Evolutionary conservation across 2,329 filamentous ascomycete genomes (phyloP).

Genomic region (Verticillium klebahnii): DNA sequence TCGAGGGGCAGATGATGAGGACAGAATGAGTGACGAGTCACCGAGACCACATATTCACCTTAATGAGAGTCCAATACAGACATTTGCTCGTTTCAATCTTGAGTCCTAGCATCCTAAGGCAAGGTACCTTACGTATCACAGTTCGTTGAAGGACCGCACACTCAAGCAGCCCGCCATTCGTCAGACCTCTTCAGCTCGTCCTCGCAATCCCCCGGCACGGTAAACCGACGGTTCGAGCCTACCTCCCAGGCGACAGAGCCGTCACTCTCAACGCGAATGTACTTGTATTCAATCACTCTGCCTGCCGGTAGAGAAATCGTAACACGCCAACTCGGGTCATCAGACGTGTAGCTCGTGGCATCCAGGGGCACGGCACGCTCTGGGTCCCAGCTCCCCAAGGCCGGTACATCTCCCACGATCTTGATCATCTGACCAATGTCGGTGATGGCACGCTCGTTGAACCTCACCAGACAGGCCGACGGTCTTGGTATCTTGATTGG

Average conservation of each 20-base stretch:
- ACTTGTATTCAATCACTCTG: constrained; percentile 61
- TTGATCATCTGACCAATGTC: constrained; percentile 60
- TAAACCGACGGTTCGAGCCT: constrained; percentile 46
- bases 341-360: constrained; percentile 52
- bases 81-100: too few relatives aligned
- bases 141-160: too few relatives aligned
- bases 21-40: too few relatives aligned
- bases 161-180: constrained; percentile 23
- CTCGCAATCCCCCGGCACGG: constrained; percentile 25
- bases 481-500: constrained; percentile 6
- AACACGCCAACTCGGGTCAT: constrained; percentile 57
- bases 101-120: too few relatives aligned
- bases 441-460: constrained; percentile 55
- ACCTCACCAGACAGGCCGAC: constrained; percentile 54
- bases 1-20: too few relatives aligned
- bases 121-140: too few relatives aligned
- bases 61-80: too few relatives aligned
- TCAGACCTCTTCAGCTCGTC: constrained; percentile 21
- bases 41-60: too few relatives aligned
- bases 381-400: constrained; percentile 61
- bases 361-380: constrained; percentile 49
- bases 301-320: constrained; percentile 53
- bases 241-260: constrained; percentile 60
- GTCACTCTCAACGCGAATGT: constrained; percentile 51
- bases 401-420: constrained; percentile 53